These are phyloP conservation scores for Ophiognomonia clavigignenti-juglandacearum DNA, from an alignment of 2,329 filamentous ascomycete species.

Conservation along the genomic window DNA sequence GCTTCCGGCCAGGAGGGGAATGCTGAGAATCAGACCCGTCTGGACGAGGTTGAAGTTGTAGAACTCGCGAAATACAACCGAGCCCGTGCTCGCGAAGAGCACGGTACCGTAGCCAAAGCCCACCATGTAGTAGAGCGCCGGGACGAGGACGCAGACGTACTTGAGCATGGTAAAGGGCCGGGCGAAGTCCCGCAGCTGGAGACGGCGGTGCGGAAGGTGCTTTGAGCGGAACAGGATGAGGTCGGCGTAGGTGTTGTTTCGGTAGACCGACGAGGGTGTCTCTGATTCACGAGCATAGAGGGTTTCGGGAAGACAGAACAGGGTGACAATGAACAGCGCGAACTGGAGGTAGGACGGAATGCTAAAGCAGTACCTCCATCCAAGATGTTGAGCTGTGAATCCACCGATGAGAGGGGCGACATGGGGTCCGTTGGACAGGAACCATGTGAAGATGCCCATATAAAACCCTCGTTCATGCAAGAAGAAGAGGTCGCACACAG, in stretches of 20 bases:
- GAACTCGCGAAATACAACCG: slow-evolving; percentile 17
- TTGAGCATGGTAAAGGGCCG: slow-evolving; percentile 20
- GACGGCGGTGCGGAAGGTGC: slow-evolving; percentile 3
- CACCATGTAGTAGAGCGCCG: slow-evolving; percentile 21
- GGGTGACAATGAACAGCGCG: slow-evolving; percentile 18
- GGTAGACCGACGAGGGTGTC: not conserved
- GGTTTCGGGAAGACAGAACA: slow-evolving; percentile 24
- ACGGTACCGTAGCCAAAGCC: slow-evolving; percentile 22
- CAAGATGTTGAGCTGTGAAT: slow-evolving; percentile 22
- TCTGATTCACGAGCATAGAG: slow-evolving; percentile 19
- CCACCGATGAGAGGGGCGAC: slow-evolving; percentile 23
- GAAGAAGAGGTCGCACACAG: slow-evolving; percentile 21
- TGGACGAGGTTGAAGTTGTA: slow-evolving; percentile 22
- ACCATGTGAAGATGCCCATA: slow-evolving; percentile 21
- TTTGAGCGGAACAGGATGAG: slow-evolving; percentile 8
- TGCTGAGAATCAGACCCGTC: slow-evolving; percentile 22
- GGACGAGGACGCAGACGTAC: slow-evolving; percentile 19
- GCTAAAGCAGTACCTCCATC: slow-evolving; percentile 22
- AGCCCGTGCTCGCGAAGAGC: slow-evolving; percentile 21
- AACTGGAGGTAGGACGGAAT: slow-evolving; percentile 23
- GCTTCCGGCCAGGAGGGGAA: slow-evolving; percentile 22
- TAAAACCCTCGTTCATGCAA: slow-evolving; percentile 21
- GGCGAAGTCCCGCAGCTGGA: slow-evolving; percentile 16
- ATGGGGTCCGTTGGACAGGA: slow-evolving; percentile 20
- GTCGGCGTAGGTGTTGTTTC: slow-evolving; percentile 5